These are phyloP conservation scores for Nematocida sp. DNA, from an alignment of 371 early-diverging fungal genomes.

Conservation along the genomic window DNA sequence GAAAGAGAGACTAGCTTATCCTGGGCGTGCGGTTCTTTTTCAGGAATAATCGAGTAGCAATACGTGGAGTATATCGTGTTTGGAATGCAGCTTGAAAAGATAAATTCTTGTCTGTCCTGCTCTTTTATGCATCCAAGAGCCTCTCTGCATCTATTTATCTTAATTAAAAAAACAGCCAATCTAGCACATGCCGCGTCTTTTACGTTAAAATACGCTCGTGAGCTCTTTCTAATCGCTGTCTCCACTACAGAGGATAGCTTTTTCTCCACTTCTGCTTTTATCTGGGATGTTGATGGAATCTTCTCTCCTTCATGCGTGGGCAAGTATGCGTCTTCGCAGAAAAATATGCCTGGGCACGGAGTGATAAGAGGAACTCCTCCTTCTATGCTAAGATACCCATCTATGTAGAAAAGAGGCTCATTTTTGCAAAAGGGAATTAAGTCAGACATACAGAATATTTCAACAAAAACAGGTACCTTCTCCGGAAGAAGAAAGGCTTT, in stretches of 20 bases:
- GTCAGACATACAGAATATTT: conserved; percentile 23
- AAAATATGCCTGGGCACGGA: conserved; percentile 10
- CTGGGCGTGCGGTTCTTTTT: not conserved
- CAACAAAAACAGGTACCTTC: conserved; percentile 5
- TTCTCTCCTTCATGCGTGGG: not conserved
- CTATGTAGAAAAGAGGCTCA: conserved; percentile 38
- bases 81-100: conserved; percentile 6
- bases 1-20: conserved; percentile 22
- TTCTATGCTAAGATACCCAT: conserved; percentile 14
- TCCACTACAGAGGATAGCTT: conserved; percentile 5
- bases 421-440: not conserved
- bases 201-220: not conserved
- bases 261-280: not conserved
- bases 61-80: conserved; percentile 25
- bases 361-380: not conserved
- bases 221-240: conserved; percentile 29
- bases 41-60: not conserved
- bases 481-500: conserved; percentile 35
- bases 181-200: not conserved
- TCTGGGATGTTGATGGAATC: not conserved
- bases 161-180: conserved; percentile 17
- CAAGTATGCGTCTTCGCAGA: not conserved
- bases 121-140: conserved; percentile 41
- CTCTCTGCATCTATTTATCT: conserved; percentile 21
- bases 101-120: not conserved